Conservation (phyloP, 2,329 filamentous ascomycete genomes). For the Nemania sp. region DNA sequence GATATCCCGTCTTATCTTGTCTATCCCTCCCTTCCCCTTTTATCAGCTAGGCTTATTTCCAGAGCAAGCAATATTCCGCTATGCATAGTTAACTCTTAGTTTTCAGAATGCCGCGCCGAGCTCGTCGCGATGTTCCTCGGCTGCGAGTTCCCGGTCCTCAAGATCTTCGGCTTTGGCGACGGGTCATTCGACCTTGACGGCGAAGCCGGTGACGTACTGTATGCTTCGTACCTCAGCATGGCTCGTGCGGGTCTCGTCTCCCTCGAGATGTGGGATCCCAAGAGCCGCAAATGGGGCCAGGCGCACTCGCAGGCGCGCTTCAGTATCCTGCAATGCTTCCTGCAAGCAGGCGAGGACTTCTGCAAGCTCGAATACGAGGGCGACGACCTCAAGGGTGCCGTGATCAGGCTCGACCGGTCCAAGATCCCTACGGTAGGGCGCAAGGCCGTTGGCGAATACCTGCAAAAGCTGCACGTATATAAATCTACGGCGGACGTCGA, state of each 20-base stretch:
- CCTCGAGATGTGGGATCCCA: constrained; percentile 93
- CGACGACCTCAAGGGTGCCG: constrained; percentile 78
- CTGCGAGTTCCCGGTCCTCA: constrained; percentile 84
- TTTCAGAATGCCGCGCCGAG: constrained; percentile 83
- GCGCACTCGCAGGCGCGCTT: constrained; percentile 90
- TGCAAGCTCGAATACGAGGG: constrained; percentile 75
- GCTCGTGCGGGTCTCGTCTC: constrained; percentile 87
- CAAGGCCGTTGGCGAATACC: constrained; percentile 78
- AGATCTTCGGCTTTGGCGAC: constrained; percentile 90
- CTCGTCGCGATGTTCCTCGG: constrained; percentile 87
- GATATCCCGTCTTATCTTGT: background rate
- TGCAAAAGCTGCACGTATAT: constrained; percentile 91
- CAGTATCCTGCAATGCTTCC: constrained; percentile 80
- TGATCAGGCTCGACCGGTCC: constrained; percentile 78
- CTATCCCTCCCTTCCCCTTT: background rate
- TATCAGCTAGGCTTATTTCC: background rate
- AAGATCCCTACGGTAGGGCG: constrained; percentile 86
- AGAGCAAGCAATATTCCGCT: background rate
- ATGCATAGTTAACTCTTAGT: constrained; percentile 1
- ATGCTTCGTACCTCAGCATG: constrained; percentile 88
- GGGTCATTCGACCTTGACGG: constrained; percentile 72
- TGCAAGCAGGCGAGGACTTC: constrained; percentile 84
- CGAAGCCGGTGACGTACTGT: constrained; percentile 84
- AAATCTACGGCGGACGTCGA: constrained; percentile 87
- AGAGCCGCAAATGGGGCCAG: constrained; percentile 89